These are phyloP conservation scores for Acer yangbiense DNA, from an alignment of 345 rosid genomes.

Conservation along the genomic window DNA sequence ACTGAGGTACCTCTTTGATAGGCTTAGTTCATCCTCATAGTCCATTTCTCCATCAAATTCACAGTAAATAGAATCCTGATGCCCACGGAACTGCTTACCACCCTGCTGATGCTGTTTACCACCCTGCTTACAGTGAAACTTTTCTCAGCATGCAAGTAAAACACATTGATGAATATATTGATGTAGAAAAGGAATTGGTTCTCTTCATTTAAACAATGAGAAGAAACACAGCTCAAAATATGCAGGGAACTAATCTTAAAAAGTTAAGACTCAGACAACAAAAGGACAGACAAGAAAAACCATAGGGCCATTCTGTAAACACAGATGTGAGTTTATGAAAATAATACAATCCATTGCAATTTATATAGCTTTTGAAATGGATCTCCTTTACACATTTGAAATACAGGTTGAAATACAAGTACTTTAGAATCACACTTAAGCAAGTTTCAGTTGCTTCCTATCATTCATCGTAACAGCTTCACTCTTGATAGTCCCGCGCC, in stretches of 20 bases:
- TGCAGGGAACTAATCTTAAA: not conserved
- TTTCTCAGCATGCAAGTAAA: constrained; percentile 6
- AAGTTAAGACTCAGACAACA: not conserved
- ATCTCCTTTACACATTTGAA: not conserved
- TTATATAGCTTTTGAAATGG: not conserved
- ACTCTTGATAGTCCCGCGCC: not conserved
- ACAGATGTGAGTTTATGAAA: not conserved
- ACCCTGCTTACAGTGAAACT: not conserved
- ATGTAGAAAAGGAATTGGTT: not conserved
- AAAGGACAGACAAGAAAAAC: not conserved
- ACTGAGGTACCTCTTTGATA: constrained; percentile 23
- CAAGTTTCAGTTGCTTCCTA: not conserved
- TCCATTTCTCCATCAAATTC: constrained; percentile 15
- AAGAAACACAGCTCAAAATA: not conserved
- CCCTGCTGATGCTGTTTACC: constrained; percentile 1
- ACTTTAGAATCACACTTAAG: not conserved
- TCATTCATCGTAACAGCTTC: not conserved
- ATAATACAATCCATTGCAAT: not conserved
- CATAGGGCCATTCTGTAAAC: not conserved
- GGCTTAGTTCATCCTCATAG: constrained; percentile 11
- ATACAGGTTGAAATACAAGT: not conserved
- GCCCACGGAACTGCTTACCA: constrained; percentile 3
- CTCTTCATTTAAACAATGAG: not conserved
- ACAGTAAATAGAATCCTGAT: not conserved
- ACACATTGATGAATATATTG: not conserved